A percentile compares a stretch with the other conserved stretches of the same genome.
Evolutionary conservation across 139 green algal genomes (phyloP).

Genomic region (Desmodesmus armatus): DNA sequence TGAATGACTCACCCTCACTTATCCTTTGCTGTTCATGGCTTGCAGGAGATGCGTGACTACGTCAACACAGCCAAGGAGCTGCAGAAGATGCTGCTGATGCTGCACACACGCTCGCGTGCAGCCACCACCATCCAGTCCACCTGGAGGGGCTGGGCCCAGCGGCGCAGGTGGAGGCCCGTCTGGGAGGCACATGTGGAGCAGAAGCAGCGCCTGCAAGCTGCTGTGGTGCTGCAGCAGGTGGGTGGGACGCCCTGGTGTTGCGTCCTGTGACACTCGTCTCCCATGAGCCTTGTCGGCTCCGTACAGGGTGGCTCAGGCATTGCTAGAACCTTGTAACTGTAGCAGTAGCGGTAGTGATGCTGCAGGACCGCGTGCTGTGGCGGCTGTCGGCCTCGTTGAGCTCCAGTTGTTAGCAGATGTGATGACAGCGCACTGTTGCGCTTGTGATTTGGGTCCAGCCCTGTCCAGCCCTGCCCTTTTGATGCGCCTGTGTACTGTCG

Average conservation of each 20-base stretch:
- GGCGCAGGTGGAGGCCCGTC: slow-evolving; percentile 35
- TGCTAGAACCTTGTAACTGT: not conserved
- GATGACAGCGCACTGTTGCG: not conserved
- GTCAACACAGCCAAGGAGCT: slow-evolving; percentile 32
- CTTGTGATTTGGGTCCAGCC: not conserved
- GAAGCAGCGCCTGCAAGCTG: slow-evolving; percentile 6
- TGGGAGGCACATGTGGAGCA: not conserved
- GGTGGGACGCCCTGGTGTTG: too few relatives aligned
- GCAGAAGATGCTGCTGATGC: slow-evolving; percentile 40
- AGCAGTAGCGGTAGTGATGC: not conserved
- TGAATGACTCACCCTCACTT: not conserved
- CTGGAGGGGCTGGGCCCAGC: slow-evolving; percentile 49
- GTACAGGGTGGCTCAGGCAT: too few relatives aligned
- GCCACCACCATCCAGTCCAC: slow-evolving; percentile 65
- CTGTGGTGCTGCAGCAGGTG: slow-evolving; percentile 53
- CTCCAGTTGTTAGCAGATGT: too few relatives aligned
- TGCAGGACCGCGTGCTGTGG: too few relatives aligned
- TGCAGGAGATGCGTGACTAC: slow-evolving; percentile 24
- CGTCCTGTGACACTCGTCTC: too few relatives aligned
- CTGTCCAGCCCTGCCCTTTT: not conserved
- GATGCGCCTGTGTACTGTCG: too few relatives aligned
- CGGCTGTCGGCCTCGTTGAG: too few relatives aligned
- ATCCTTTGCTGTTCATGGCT: too few relatives aligned
- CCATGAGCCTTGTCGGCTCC: too few relatives aligned
- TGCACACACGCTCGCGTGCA: slow-evolving; percentile 45